Base-by-base conservation (phyloP, 345 rosid species). In the Microthlaspi erraticum region DNA sequence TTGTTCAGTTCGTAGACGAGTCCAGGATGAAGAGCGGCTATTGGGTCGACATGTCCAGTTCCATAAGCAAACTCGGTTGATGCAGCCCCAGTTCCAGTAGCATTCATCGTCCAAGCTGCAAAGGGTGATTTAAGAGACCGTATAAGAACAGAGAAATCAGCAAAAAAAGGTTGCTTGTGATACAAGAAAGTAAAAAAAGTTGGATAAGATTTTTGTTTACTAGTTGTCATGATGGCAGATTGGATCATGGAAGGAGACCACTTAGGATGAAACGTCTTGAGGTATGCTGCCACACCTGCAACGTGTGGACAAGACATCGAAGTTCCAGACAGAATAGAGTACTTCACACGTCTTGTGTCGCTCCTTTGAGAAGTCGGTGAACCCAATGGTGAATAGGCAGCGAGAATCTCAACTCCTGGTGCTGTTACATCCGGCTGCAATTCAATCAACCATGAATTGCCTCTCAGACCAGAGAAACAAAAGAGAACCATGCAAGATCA, bases 211-310 rank as follows among this genome's bases (percentile, higher is more conserved):
- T 31, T 50, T 38, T 17, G 55, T 2, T 73, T 77, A 84, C 94
- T 86, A 0, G 84, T 83, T 11, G 89, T 86, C 89, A 85, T 82
- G 37, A 86, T 63, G 9, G 94, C 85, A 23, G 93, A 85, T 71
- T 84, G 73, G 65, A 86, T 82, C 9, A 79, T 61, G 0, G 91
- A 65, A 38, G 88, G 82, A 53, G 89, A 86, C 88, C 89, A 88
- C 39, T 75, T 49, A 1, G 89, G 83, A 56, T 83, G 79, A 51
- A 73, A 61, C 0, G 77, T 11, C 52, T 82, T 79, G 26, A 82
- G 5, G 54, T 82, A 76, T 5, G 87, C 81, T 10, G 86, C 85
- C 44, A 55, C 71, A 8, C 81, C 85, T 2, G 88, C 58, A 12
- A 58, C 78, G 50, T 87, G 92, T 0, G 92, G 87, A 64, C 87